A percentile compares a stretch with the other conserved stretches of the same genome.
phyloP scores from a whole-genome alignment of 2,329 filamentous ascomycete species.

The Elsinoe fawcettii region DNA sequence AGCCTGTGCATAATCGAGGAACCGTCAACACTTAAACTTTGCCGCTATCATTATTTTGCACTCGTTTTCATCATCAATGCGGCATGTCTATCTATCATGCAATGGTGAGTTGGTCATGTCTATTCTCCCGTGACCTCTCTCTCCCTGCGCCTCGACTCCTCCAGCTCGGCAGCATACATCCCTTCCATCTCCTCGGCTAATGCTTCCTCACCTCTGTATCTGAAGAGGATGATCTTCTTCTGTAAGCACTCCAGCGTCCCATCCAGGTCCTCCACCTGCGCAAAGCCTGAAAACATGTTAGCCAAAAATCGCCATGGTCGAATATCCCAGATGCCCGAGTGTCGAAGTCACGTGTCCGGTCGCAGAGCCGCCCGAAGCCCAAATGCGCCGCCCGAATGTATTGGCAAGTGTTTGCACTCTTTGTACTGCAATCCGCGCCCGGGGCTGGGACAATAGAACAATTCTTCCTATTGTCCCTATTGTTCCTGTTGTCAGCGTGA shows the following conservation, averaged over 20 bases:
- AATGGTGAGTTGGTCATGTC: no score
- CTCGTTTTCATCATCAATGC: neutral
- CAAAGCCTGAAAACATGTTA: slow-evolving; percentile 44
- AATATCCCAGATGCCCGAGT: neutral
- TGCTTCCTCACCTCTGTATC: slow-evolving; percentile 16
- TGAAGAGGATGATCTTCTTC: slow-evolving; percentile 55
- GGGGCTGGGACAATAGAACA: neutral
- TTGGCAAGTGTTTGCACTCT: neutral
- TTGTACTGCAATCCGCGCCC: neutral
- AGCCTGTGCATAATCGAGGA: neutral
- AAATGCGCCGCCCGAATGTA: neutral
- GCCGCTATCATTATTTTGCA: neutral
- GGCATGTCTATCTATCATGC: neutral
- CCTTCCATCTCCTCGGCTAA: slow-evolving; percentile 19
- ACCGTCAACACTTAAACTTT: neutral
- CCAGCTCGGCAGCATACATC: slow-evolving; percentile 16
- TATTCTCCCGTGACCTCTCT: slow-evolving; percentile 12
- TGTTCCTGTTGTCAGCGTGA: no score
- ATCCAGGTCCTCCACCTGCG: slow-evolving; percentile 57
- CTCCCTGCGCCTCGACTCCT: slow-evolving; percentile 16
- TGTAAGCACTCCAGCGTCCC: slow-evolving; percentile 71
- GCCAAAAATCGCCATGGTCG: neutral
- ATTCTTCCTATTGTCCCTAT: neutral
- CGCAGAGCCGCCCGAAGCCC: neutral
- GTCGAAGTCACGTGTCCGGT: neutral